phyloP scores from a whole-genome alignment of 2,329 filamentous ascomycete species.

The Knufia fluminis region DNA sequence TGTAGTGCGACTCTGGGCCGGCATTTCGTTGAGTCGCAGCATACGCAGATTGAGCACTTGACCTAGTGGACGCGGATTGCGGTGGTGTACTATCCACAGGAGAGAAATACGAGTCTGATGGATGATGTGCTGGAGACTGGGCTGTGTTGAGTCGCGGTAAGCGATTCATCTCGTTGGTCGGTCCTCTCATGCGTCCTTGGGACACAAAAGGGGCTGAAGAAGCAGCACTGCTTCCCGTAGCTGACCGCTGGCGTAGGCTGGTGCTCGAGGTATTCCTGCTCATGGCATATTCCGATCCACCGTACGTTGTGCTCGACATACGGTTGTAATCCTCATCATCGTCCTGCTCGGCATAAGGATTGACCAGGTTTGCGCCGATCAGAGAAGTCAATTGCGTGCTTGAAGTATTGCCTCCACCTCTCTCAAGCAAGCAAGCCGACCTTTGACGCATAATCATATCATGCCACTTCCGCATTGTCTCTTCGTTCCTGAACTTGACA shows the following conservation, averaged over 20 bases:
- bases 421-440: constrained; percentile 40
- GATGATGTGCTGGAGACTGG: constrained; percentile 53
- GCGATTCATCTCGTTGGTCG: constrained; percentile 13
- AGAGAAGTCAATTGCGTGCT: constrained; percentile 74
- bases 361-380: constrained; percentile 61
- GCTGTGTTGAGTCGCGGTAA: constrained; percentile 23
- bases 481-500: constrained; percentile 86
- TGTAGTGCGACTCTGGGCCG: constrained; percentile 60
- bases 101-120: constrained; percentile 86
- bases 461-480: constrained; percentile 88
- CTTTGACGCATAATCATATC: constrained; percentile 68
- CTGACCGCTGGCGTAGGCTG: constrained; percentile 66
- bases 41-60: constrained; percentile 40
- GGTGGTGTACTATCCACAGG: constrained; percentile 56
- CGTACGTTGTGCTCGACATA: constrained; percentile 22
- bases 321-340: constrained; percentile 40
- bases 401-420: constrained; percentile 45
- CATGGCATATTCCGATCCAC: constrained; percentile 42
- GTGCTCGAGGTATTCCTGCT: constrained; percentile 64
- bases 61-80: constrained; percentile 42
- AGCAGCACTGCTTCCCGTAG: constrained; percentile 52
- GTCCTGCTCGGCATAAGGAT: constrained; percentile 62
- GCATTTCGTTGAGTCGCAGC: constrained; percentile 61
- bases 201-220: constrained; percentile 18
- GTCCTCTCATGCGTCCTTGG: constrained; percentile 16